Percentiles rank a stretch among this genome's conserved stretches.
phyloP scores from a whole-genome alignment of 371 early-diverging fungal species.

The Dinochytrium kinnereticum region DNA sequence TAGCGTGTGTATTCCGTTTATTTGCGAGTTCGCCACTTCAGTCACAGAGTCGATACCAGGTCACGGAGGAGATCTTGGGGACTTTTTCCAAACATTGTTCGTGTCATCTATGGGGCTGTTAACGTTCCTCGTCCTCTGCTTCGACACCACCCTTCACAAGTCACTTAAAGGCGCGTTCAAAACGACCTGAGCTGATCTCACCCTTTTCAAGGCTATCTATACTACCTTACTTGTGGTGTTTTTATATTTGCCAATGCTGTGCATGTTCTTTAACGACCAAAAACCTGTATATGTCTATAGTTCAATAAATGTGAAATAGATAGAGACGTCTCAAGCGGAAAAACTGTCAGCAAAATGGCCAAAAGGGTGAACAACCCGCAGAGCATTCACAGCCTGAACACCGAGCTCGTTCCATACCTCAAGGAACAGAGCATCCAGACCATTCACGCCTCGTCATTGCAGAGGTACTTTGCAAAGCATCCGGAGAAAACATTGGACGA shows the following conservation, averaged over 20 bases:
- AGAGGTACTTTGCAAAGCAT: background rate
- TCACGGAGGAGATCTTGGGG: background rate
- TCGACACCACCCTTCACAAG: constrained; percentile 14
- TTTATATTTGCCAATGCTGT: no score
- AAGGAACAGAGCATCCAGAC: background rate
- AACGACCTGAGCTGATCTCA: no score
- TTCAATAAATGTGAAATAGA: no score
- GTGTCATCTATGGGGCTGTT: background rate
- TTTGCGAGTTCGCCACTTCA: constrained; percentile 2
- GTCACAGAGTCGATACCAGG: constrained; percentile 4
- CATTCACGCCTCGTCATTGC: background rate
- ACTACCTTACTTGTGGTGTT: no score
- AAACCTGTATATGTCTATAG: no score
- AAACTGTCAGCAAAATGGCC: no score
- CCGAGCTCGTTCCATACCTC: constrained; percentile 6
- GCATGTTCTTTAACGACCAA: no score
- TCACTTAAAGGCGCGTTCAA: constrained; percentile 24
- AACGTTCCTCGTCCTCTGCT: constrained; percentile 8
- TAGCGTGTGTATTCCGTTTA: constrained; percentile 14
- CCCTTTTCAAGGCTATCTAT: no score
- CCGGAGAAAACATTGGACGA: background rate
- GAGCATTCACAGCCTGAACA: constrained; percentile 8
- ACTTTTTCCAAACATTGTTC: background rate
- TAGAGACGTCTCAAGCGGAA: no score
- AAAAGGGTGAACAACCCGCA: background rate